Conservation (phyloP, 139 green algal species). For the Chlamydomonas asymmetrica region DNA sequence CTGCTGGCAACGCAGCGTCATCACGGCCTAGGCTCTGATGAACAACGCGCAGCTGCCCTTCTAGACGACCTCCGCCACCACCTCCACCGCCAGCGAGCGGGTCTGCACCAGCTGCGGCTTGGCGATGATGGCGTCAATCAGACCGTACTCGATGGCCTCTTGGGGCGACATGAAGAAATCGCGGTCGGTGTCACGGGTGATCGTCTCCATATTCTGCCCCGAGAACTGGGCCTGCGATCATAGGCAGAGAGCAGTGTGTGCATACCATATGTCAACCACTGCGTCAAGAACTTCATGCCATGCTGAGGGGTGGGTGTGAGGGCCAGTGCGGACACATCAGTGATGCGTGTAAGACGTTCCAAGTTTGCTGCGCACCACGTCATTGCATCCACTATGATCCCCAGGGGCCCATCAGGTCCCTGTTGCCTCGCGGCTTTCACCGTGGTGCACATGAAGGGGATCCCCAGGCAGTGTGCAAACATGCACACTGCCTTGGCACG, state of each 20-base stretch:
- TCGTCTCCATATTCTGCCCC: conserved; percentile 92
- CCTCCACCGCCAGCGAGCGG: conserved; percentile 33
- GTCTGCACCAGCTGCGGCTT: conserved; percentile 61
- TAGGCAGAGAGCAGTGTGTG: not conserved
- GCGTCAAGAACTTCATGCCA: not conserved
- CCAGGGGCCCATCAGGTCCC: too few relatives aligned
- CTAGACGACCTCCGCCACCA: not conserved
- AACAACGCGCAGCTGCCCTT: not conserved
- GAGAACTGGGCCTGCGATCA: conserved; percentile 84
- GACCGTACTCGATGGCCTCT: conserved; percentile 97
- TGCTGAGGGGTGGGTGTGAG: not conserved
- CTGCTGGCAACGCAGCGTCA: too few relatives aligned
- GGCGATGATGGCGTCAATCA: conserved; percentile 88
- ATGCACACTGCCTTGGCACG: too few relatives aligned
- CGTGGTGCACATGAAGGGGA: too few relatives aligned
- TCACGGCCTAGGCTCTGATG: too few relatives aligned
- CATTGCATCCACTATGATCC: too few relatives aligned
- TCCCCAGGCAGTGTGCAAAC: too few relatives aligned
- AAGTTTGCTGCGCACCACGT: too few relatives aligned
- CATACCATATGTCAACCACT: too few relatives aligned
- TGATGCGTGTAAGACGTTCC: too few relatives aligned
- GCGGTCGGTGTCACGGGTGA: conserved; percentile 95
- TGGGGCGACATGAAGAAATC: conserved; percentile 98
- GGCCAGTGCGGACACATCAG: not conserved
- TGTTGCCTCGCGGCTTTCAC: too few relatives aligned